phyloP scores from a whole-genome alignment of 148 eudicot genomes.

The Heliamphora exappendiculata region DNA sequence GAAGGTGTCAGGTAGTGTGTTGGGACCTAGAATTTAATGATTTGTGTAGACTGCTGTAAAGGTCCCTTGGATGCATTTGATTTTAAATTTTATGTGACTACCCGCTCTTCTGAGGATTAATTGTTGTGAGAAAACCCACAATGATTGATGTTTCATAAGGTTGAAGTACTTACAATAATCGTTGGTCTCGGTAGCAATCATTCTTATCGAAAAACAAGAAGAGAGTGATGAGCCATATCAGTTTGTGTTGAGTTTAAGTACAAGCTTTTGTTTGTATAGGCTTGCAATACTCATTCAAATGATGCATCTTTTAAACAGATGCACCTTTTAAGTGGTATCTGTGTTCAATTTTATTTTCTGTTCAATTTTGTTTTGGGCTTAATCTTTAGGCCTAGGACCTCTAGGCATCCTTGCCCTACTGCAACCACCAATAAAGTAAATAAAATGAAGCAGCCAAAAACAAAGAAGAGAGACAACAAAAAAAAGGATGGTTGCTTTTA shows the following conservation, averaged over 20 bases:
- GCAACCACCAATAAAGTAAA: not conserved
- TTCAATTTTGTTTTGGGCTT: no score
- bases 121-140: not conserved
- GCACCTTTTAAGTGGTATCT: not conserved
- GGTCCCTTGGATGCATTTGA: constrained; percentile 7
- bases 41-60: constrained; percentile 2
- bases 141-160: not conserved
- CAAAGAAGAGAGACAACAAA: not conserved
- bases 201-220: not conserved
- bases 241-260: not conserved
- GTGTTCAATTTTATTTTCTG: not conserved
- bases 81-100: not conserved
- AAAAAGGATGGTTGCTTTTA: not conserved
- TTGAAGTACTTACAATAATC: not conserved
- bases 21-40: constrained; percentile 3
- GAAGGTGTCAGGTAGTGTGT: constrained; percentile 84
- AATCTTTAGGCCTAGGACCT: not conserved
- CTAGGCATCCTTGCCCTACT: not conserved
- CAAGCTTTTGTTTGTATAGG: not conserved
- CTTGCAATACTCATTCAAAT: not conserved
- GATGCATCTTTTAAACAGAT: not conserved
- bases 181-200: not conserved
- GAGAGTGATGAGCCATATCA: not conserved
- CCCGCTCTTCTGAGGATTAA: not conserved
- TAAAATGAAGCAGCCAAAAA: not conserved